A percentile compares a stretch with the other conserved stretches of the same genome.
phyloP scores from a whole-genome alignment of 306 rosid genomes.

The Dalbergia cultrata region DNA sequence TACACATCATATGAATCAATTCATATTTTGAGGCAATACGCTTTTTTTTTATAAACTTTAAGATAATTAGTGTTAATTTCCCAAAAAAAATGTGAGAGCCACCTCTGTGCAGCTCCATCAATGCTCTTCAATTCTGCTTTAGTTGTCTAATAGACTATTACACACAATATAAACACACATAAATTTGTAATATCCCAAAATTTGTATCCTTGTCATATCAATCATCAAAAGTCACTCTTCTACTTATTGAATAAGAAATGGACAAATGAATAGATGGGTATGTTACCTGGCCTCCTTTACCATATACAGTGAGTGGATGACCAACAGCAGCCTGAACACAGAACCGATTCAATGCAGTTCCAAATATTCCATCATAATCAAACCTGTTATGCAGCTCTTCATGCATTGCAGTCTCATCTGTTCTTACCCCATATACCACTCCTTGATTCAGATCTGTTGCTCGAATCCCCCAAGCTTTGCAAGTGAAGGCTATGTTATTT shows the following conservation, averaged over 20 bases:
- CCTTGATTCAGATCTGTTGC: constrained; percentile 98
- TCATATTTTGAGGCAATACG: background rate
- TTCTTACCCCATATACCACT: constrained; percentile 89
- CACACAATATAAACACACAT: too few species aligned
- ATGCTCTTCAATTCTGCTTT: background rate
- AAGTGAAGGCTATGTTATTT: constrained; percentile 94
- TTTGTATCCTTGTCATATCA: constrained; percentile 8
- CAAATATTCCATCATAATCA: constrained; percentile 94
- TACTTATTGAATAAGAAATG: constrained; percentile 22
- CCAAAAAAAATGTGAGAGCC: constrained; percentile 18
- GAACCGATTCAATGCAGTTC: constrained; percentile 95
- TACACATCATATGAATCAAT: background rate
- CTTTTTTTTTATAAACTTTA: background rate
- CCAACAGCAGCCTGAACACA: constrained; percentile 98
- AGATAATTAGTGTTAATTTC: background rate
- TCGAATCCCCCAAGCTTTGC: constrained; percentile 99
- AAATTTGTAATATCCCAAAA: background rate
- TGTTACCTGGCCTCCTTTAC: constrained; percentile 99
- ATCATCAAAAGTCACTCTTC: constrained; percentile 22
- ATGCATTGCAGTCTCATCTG: constrained; percentile 88
- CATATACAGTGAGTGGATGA: constrained; percentile 97
- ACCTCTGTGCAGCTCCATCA: background rate
- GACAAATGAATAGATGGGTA: constrained; percentile 1
- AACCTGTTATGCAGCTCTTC: constrained; percentile 84
- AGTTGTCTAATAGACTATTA: background rate